Conservation (phyloP, 2,329 filamentous ascomycete genomes). For the Pseudophaeomoniella oleicola region DNA sequence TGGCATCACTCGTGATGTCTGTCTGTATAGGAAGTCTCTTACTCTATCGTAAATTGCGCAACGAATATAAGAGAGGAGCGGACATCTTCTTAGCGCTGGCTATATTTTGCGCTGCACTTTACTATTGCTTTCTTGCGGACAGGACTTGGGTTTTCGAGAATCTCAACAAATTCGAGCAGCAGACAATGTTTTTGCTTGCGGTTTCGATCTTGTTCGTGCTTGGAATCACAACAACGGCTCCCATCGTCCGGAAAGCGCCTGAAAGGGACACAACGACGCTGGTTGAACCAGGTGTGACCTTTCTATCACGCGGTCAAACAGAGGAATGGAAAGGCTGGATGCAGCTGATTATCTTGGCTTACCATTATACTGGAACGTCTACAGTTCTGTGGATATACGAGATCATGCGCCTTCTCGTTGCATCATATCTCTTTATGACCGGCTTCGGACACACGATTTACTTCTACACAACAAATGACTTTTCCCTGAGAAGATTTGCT, state of each 20-base stretch:
- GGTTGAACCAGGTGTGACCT: conserved; percentile 11
- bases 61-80: neutral
- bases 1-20: conserved; percentile 14
- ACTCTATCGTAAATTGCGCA: neutral
- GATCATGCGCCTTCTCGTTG: conserved; percentile 37
- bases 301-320: conserved; percentile 41
- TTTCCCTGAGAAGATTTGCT: conserved; percentile 37
- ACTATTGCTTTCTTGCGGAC: conserved; percentile 40
- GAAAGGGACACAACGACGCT: conserved; percentile 1
- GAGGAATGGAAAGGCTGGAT: conserved; percentile 56
- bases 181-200: conserved; percentile 18
- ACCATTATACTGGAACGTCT: conserved; percentile 43
- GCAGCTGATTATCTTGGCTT: conserved; percentile 41
- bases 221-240: neutral
- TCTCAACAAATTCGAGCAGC: conserved; percentile 29
- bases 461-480: conserved; percentile 42
- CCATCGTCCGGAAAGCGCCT: neutral
- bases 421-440: conserved; percentile 48
- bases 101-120: conserved; percentile 9
- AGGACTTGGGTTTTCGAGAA: conserved; percentile 40
- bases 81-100: neutral
- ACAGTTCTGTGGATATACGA: conserved; percentile 38
- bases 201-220: conserved; percentile 10
- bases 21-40: neutral
- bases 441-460: conserved; percentile 47